phyloP scores from a whole-genome alignment of 78 protist genomes.

The Isochrysis galbana region DNA sequence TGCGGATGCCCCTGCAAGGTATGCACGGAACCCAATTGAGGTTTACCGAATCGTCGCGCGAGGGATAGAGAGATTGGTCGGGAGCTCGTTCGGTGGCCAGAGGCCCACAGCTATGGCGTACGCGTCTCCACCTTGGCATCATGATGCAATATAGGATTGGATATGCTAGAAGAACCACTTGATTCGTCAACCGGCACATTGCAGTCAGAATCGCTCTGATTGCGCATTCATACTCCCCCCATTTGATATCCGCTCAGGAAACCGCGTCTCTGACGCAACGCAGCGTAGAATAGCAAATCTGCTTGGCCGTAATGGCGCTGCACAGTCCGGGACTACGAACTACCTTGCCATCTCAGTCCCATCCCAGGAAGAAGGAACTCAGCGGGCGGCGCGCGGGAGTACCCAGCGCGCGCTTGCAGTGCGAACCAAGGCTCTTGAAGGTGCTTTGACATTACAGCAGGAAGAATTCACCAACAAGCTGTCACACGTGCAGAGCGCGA shows the following conservation, averaged over 20 bases:
- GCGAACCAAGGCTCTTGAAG: not conserved
- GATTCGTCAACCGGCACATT: no score
- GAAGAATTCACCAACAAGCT: not conserved
- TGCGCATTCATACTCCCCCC: no score
- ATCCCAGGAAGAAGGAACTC: not conserved
- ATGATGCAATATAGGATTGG: no score
- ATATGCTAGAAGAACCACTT: no score
- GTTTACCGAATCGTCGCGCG: no score
- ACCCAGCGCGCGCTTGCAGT: not conserved
- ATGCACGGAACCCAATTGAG: no score
- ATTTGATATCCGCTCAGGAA: no score
- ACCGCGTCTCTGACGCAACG: constrained; percentile 33
- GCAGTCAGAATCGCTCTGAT: no score
- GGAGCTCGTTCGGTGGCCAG: no score
- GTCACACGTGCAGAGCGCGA: not conserved
- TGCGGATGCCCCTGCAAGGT: constrained; percentile 40
- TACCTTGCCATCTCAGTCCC: not conserved
- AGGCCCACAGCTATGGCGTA: no score
- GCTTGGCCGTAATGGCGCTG: not conserved
- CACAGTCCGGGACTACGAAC: not conserved
- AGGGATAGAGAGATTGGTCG: no score
- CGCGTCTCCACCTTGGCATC: no score
- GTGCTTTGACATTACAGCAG: not conserved
- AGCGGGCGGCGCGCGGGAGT: not conserved
- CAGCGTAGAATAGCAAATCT: not conserved